phyloP scores from a whole-genome alignment of 495 filamentous ascomycete species.

The Pseudoneurospora amorphoporcata region DNA sequence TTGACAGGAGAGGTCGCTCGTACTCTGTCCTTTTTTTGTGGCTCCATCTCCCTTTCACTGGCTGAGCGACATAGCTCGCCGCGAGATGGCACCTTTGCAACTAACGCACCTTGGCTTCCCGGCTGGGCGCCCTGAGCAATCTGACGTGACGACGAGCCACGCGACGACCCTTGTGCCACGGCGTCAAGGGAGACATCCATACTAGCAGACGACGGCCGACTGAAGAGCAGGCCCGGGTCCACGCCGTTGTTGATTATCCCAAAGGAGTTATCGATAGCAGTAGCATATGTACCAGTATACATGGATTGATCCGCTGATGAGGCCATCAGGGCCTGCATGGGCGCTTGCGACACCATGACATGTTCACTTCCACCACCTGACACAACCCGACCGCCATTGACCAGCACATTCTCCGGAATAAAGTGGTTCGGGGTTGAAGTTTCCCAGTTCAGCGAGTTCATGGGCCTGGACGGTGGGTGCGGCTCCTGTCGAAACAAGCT shows the following conservation, averaged over 20 bases:
- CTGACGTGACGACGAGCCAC: slow-evolving; percentile 15
- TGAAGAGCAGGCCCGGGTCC: slow-evolving; percentile 37
- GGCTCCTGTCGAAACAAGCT: slow-evolving; percentile 26
- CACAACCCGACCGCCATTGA: slow-evolving; percentile 21
- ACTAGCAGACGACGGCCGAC: slow-evolving; percentile 32
- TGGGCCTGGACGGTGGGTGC: slow-evolving; percentile 22
- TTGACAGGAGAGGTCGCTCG: slow-evolving; percentile 47
- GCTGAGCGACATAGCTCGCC: slow-evolving; percentile 30
- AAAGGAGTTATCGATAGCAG: slow-evolving; percentile 32
- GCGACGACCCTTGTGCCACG: slow-evolving; percentile 21
- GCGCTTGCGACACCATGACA: slow-evolving; percentile 30
- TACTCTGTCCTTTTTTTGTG: slow-evolving; percentile 29
- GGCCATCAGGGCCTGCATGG: slow-evolving; percentile 25
- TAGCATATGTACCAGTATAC: slow-evolving; percentile 29
- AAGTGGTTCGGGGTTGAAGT: slow-evolving; percentile 37
- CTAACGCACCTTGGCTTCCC: slow-evolving; percentile 7
- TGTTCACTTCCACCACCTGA: slow-evolving; percentile 19
- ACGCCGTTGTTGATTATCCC: slow-evolving; percentile 28
- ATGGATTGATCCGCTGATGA: slow-evolving; percentile 27
- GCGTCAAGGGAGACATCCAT: slow-evolving; percentile 30
- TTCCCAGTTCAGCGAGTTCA: slow-evolving; percentile 41
- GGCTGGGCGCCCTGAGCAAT: slow-evolving; percentile 9
- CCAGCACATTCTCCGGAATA: slow-evolving; percentile 21
- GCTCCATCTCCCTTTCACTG: slow-evolving; percentile 29
- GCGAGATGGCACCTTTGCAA: slow-evolving; percentile 19